These are phyloP conservation scores for Rhizoctonia solani DNA, from an alignment of 1,284 basidiomycete genomes.

Conservation along the genomic window DNA sequence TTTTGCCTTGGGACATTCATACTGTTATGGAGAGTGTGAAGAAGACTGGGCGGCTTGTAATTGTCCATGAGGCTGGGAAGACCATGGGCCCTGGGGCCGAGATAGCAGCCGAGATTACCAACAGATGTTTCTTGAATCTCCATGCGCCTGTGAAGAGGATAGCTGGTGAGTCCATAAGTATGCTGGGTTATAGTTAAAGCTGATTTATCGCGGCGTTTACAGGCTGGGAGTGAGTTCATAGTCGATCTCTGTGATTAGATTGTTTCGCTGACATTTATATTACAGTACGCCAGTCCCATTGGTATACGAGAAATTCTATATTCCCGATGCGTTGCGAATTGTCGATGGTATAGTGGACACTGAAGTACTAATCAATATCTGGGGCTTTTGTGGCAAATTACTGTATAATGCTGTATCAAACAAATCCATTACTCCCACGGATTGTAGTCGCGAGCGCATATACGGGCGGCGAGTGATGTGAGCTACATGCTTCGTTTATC, in stretches of 20 bases:
- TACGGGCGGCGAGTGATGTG: not conserved
- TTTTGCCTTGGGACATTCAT: conserved; percentile 87
- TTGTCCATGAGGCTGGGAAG: conserved; percentile 88
- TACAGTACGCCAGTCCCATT: conserved; percentile 76
- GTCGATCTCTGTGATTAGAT: not conserved
- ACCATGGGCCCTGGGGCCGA: conserved; percentile 87
- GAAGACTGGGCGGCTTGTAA: conserved; percentile 80
- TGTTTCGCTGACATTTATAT: conserved; percentile 30
- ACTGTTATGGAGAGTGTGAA: conserved; percentile 80
- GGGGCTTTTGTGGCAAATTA: too few relatives aligned
- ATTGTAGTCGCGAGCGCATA: not conserved
- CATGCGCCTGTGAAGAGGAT: conserved; percentile 86
- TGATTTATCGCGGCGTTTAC: not conserved
- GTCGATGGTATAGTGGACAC: conserved; percentile 82
- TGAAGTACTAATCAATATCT: conserved; percentile 73
- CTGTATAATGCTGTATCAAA: not conserved
- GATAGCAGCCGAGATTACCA: conserved; percentile 83
- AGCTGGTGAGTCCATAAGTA: conserved; percentile 62
- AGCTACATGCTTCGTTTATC: conserved; percentile 42
- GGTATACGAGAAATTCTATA: conserved; percentile 88
- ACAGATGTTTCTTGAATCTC: conserved; percentile 82
- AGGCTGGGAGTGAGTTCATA: conserved; percentile 28
- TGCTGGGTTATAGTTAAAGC: not conserved
- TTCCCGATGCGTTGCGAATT: conserved; percentile 82
- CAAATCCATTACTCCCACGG: not conserved